phyloP scores from a whole-genome alignment of 257 asterid genomes.

The Penstemon davidsonii region DNA sequence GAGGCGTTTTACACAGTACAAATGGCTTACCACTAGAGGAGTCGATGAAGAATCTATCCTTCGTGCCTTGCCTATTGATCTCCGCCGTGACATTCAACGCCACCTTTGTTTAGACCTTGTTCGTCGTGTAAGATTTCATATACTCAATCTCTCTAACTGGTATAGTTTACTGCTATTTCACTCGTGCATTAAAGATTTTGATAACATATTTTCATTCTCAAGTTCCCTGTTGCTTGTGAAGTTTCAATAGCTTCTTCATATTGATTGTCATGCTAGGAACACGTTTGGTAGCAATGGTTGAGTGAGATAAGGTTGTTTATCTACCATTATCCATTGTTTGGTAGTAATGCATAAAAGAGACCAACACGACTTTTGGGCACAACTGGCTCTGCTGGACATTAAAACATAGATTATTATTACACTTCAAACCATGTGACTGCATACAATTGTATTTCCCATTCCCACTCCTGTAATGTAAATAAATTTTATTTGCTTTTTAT shows the following conservation, averaged over 20 bases:
- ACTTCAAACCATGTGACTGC: too few relatives aligned
- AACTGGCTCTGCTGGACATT: too few relatives aligned
- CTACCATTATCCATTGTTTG: too few relatives aligned
- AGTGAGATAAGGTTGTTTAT: too few relatives aligned
- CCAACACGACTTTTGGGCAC: too few relatives aligned
- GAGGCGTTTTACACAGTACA: conserved; percentile 70
- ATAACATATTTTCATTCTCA: not conserved
- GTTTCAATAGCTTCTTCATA: not conserved
- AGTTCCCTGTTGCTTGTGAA: not conserved
- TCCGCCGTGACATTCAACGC: conserved; percentile 81
- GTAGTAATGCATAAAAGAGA: too few relatives aligned
- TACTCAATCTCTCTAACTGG: not conserved
- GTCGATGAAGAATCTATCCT: conserved; percentile 78
- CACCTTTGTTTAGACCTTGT: conserved; percentile 88
- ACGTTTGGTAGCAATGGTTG: too few relatives aligned
- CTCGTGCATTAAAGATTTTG: not conserved
- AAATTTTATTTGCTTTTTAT: too few relatives aligned
- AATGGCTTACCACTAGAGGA: conserved; percentile 87
- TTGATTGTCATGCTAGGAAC: too few relatives aligned
- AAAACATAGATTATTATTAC: too few relatives aligned
- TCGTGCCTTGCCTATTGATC: conserved; percentile 70
- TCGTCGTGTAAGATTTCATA: conserved; percentile 61
- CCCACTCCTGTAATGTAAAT: too few relatives aligned
- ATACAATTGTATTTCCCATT: too few relatives aligned
- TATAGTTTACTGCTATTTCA: not conserved